Percentiles rank a stretch among this genome's conserved stretches.
phyloP scores from a whole-genome alignment of 768 basidiomycete genomes.

The Leucosporidium scottii region DNA sequence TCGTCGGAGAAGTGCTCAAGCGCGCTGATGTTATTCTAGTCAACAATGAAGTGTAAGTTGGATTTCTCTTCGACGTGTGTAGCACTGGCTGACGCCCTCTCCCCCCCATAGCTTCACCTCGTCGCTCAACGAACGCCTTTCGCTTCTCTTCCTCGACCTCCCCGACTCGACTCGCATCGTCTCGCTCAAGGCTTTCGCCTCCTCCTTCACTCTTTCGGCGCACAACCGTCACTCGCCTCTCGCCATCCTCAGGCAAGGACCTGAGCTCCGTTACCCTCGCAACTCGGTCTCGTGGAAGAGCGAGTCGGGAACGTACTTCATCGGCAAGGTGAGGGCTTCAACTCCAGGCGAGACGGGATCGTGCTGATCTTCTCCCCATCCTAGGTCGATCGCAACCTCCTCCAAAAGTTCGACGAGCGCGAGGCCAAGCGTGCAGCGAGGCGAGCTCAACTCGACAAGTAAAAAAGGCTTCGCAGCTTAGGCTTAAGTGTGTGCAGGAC shows the following conservation, averaged over 20 bases:
- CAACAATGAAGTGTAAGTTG: slow-evolving; percentile 49
- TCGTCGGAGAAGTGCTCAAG: slow-evolving; percentile 62
- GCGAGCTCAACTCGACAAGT: not conserved
- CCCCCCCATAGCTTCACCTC: slow-evolving; percentile 45
- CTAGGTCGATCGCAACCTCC: not conserved
- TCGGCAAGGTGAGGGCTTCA: slow-evolving; percentile 6
- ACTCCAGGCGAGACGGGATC: too few species aligned
- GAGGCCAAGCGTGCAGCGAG: not conserved
- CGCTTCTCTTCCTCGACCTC: slow-evolving; percentile 84
- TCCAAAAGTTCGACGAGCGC: slow-evolving; percentile 5
- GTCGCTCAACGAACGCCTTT: slow-evolving; percentile 68
- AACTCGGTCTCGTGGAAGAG: slow-evolving; percentile 30
- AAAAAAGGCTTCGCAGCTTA: too few species aligned
- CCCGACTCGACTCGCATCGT: slow-evolving; percentile 88
- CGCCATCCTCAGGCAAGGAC: slow-evolving; percentile 54
- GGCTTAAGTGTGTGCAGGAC: too few species aligned
- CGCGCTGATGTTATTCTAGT: slow-evolving; percentile 86
- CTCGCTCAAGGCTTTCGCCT: slow-evolving; percentile 78
- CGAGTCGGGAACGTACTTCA: slow-evolving; percentile 27
- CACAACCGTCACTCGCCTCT: slow-evolving; percentile 77
- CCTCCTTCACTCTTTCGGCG: slow-evolving; percentile 76
- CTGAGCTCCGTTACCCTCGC: slow-evolving; percentile 7
- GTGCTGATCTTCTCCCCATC: not conserved
- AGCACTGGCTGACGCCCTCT: not conserved
- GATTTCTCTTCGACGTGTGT: not conserved